Evolutionary conservation across 371 early-diverging fungal species (phyloP), one percentile per base, ranked within the genome.

Genomic region (Actinomortierella ambigua): DNA sequence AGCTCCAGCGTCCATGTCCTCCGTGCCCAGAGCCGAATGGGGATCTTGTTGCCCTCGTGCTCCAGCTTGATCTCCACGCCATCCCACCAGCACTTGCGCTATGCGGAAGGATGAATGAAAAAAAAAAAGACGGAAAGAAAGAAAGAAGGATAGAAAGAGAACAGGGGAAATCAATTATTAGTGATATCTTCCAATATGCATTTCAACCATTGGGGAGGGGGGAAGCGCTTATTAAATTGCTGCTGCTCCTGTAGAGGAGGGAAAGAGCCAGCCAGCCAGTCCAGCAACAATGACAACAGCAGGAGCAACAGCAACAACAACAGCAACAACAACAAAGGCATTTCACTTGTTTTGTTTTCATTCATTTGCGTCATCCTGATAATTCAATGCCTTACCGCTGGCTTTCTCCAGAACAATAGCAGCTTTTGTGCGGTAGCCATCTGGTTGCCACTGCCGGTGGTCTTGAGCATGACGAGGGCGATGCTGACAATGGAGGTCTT

Each of bases 31-130:
- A 93, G 68, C 62, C 89, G 81, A 50, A 91, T 84, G 14, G 87
- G 78, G 54, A 85, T 77, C 50, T 71, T 71, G 61, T 81, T 80
- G 41, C 83, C 69, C 34, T 70, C 80, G 49, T 77, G 70, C 51
- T 80, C 81, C 5, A 90, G 76, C 59, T 85, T 83, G 22, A 88
- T 82, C 51, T 88, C 85, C 51, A 78, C 85, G 15, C 91, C 91
- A 73, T 93, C 92, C 93, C 93, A 93, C 93, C 93, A 91, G 77
- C 91, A 91, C 78, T 91, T 91, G 65, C 91, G 80, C 87, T 86
- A 75, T 46, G 52, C 42, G 39, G n/a, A 18, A 15, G 8, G 47
- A 9, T 50, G 53, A 40, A 50, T 18, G 4, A 60, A 34, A 44
- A 34, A 55, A 29, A 54, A 49, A 20, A 5, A 43, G 44, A 42